Evolutionary conservation across 2,329 filamentous ascomycete genomes (phyloP), one percentile per base, ranked within the genome.

Genomic region (Penicillium sp.): DNA sequence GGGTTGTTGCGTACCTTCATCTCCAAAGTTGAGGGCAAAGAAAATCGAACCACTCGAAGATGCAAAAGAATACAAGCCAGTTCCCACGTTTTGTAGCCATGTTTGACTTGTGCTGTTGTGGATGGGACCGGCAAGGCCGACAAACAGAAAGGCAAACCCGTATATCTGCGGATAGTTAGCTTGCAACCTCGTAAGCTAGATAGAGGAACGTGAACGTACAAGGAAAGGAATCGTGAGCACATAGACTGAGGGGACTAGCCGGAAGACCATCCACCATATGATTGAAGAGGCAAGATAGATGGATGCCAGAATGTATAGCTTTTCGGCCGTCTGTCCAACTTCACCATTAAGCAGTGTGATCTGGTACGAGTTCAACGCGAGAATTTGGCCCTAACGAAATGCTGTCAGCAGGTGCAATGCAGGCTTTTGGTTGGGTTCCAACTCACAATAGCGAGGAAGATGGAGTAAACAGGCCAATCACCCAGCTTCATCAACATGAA

Each of bases 1-100:
- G 33, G 9, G 13, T 19, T 12, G 13, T 17, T 33, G 9, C 52
- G 17, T 54, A 51, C 82, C 83, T 75, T 87, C 84, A 62, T 84
- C 82, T 62, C 86, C 85, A 66, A 88, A 88, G 72, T 89, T 89
- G 46, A 87, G 80, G 4, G 86, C 82, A 67, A 89, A 89, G 76
- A 85, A 87, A 60, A 89, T 78, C 2, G 83, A 84, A 17, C 86
- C 86, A 46, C 82, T 84, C 17, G 84, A 81, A 6, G 86, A 86
- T 10, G 85, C 86, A 6, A 82, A 77, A 0, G 85, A 83, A 67
- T 89, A 89, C 43, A 85, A 69, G 7, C 78, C 86, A 1, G 84
- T 85, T 12, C 83, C 86, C 15, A 85, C 76, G 57, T 86, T 84
- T 62, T 86, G 83, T 25, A 86, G 73, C 79, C 81, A 85, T 19